Base-by-base conservation (phyloP, 2,329 filamentous ascomycete genomes). In the Colletotrichum endophyticum region DNA sequence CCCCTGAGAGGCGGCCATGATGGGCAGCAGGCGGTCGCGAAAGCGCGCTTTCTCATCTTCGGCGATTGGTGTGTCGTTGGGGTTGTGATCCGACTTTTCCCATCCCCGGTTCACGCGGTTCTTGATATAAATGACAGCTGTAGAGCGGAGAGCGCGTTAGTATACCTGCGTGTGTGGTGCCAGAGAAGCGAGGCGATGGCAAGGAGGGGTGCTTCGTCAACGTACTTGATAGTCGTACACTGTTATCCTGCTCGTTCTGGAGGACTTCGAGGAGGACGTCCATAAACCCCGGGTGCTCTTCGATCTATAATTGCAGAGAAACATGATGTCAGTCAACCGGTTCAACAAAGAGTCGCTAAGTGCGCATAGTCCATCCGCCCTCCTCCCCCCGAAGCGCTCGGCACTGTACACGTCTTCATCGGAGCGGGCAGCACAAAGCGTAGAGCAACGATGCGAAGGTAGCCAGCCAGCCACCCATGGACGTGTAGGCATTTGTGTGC, bases 41-140 rank as follows among this genome's bases (percentile, higher is more conserved):
- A 99, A 95, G 80, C 94, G 92, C 73, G 92, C 89, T 88, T 98
- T 98, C 86, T 98, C 97, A 77, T 95, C 93, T 83, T 99, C 96
- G 81, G 94, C 91, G 86, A 98, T 97, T 80, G 93, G 88, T 81
- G 92, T 92, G 81, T 94, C 93, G 82, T 92, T 91, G 78, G 93
- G 91, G 83, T 91, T 93, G 79, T 96, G 94, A 79, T 98, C 95
- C 82, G 91, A 90, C 78, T 92, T 92, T 72, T 94, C 91, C 97
- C 97, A 99, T 81, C 95, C 96, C 84, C 96, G 94, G 85, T 95
- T 96, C 85, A 99, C 94, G 84, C 96, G 94, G 88, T 99, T 99
- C 89, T 99, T 99, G 85, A 99, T 92, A 87, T 99, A 99, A 81
- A 99, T 95, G 83, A 96, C 96, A 83, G 96, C 96, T 98, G 85